Percentiles rank a stretch among this genome's conserved stretches.
Conservation (phyloP, 805 yeast genomes). For the Kodamaea hsintzibuensis region DNA sequence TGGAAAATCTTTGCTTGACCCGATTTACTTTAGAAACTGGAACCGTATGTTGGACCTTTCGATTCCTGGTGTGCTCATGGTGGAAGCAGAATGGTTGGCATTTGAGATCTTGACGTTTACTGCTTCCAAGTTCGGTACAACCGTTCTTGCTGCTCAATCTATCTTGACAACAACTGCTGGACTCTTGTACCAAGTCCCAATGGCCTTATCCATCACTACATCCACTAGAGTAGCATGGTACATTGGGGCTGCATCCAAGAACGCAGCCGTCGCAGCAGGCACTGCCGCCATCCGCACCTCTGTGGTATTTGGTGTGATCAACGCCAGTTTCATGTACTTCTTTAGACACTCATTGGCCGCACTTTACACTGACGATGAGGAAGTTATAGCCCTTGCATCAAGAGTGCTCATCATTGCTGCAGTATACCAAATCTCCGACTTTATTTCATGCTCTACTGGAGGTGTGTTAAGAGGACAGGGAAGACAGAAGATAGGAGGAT, state of each 20-base stretch:
- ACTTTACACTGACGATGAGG: constrained; percentile 41
- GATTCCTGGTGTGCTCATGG: constrained; percentile 74
- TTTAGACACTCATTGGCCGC: constrained; percentile 41
- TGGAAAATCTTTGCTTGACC: constrained; percentile 23
- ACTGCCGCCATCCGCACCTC: constrained; percentile 38
- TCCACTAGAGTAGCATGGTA: constrained; percentile 77
- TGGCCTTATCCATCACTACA: constrained; percentile 73
- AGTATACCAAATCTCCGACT: constrained; percentile 54
- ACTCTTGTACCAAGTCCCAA: constrained; percentile 70
- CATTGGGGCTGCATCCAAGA: constrained; percentile 61
- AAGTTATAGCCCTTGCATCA: constrained; percentile 38
- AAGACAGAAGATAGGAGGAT: constrained; percentile 56
- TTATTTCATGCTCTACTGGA: constrained; percentile 48
- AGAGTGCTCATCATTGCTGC: constrained; percentile 48
- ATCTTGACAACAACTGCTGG: constrained; percentile 69
- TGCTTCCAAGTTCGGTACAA: constrained; percentile 68
- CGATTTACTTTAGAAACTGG: constrained; percentile 54
- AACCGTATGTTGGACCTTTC: constrained; percentile 61
- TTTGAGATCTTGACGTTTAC: constrained; percentile 72
- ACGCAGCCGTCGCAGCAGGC: constrained; percentile 37
- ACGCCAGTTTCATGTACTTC: constrained; percentile 37
- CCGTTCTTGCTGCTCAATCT: constrained; percentile 70
- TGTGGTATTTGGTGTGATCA: constrained; percentile 34
- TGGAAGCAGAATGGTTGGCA: constrained; percentile 76
- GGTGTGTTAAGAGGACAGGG: constrained; percentile 63